Percentiles rank a stretch among this genome's conserved stretches.
Evolutionary conservation across 371 early-diverging fungal species (phyloP).

Genomic region (Dipsacomyces acuminosporus): DNA sequence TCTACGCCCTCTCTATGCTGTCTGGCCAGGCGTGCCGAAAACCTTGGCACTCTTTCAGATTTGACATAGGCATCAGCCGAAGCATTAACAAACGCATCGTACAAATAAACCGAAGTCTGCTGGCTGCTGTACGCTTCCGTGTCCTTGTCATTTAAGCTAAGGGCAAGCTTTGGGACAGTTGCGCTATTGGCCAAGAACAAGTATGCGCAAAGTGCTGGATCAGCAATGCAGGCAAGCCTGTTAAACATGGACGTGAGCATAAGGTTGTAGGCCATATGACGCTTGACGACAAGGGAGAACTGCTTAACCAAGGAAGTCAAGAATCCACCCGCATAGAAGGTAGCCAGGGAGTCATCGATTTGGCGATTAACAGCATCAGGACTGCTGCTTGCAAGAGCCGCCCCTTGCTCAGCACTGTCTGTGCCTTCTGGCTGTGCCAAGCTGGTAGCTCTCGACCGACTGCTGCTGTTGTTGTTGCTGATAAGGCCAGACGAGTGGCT

Average conservation of each 20-base stretch:
- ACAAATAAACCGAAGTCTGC: conserved; percentile 1
- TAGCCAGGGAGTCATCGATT: conserved; percentile 4
- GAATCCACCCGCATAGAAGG: conserved; percentile 41
- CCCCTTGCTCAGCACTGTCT: background rate
- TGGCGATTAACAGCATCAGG: background rate
- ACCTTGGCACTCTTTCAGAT: conserved; percentile 30
- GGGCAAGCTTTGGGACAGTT: conserved; percentile 1
- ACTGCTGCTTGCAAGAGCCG: background rate
- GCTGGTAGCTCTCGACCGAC: too few relatives aligned
- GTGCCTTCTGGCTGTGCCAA: too few relatives aligned
- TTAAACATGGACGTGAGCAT: conserved; percentile 42
- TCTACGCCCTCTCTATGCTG: conserved; percentile 36
- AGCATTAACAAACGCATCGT: conserved; percentile 30
- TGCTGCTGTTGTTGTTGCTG: background rate
- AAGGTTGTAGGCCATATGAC: conserved; percentile 46
- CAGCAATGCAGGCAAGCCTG: conserved; percentile 25
- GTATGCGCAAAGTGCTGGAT: conserved; percentile 30
- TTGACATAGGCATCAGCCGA: conserved; percentile 44
- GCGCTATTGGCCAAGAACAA: conserved; percentile 38
- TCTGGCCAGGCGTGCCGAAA: conserved; percentile 31
- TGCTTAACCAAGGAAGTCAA: conserved; percentile 31
- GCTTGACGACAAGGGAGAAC: conserved; percentile 13
- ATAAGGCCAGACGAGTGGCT: background rate
- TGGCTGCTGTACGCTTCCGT: background rate
- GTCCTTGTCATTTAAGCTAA: background rate